These are phyloP conservation scores for Penicillium sp. DNA, from an alignment of 2,329 filamentous ascomycete genomes.

Conservation along the genomic window DNA sequence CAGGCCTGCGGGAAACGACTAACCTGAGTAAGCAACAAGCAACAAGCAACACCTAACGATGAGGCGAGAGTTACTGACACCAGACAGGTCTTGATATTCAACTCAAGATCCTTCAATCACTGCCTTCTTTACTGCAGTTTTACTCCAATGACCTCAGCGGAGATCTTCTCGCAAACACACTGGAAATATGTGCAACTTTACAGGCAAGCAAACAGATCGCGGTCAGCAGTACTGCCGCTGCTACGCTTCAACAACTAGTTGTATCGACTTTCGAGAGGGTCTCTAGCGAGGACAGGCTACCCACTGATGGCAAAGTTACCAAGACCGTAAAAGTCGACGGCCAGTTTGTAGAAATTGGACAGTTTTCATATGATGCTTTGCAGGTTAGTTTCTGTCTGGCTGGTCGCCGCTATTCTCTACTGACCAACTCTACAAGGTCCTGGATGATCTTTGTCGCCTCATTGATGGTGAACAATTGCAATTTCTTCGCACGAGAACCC, in stretches of 20 bases:
- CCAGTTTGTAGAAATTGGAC: conserved; percentile 65
- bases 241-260: conserved; percentile 92
- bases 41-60: background rate
- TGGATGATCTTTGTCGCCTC: conserved; percentile 86
- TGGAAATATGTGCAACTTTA: conserved; percentile 89
- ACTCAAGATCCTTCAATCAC: conserved; percentile 88
- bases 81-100: conserved; percentile 74
- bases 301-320: conserved; percentile 55
- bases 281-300: conserved; percentile 66
- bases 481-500: conserved; percentile 74
- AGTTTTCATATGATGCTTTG: conserved; percentile 83
- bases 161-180: conserved; percentile 73
- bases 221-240: conserved; percentile 92
- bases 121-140: conserved; percentile 87
- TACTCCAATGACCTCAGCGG: conserved; percentile 80
- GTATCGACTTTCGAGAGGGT: conserved; percentile 94
- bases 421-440: conserved; percentile 55
- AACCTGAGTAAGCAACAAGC: conserved; percentile 60
- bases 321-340: conserved; percentile 68
- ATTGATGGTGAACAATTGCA: conserved; percentile 81
- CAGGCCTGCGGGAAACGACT: conserved; percentile 82
- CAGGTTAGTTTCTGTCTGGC: conserved; percentile 50
- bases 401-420: background rate
- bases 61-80: conserved; percentile 21
- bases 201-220: conserved; percentile 91